These are phyloP conservation scores for Trametes meyenii DNA, from an alignment of 768 basidiomycete genomes.

Conservation along the genomic window DNA sequence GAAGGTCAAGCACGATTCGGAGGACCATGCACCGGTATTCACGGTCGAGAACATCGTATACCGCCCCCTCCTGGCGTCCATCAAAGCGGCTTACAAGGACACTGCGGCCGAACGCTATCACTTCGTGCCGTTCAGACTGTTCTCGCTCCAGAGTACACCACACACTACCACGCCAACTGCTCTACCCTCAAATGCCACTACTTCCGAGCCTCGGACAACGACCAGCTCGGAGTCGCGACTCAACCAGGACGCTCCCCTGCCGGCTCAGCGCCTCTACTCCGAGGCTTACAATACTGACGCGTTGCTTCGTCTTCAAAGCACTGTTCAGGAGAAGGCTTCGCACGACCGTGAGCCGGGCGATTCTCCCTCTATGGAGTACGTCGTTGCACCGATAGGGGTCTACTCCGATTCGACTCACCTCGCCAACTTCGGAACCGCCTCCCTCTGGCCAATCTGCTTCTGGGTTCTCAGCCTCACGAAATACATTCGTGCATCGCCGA, in stretches of 20 bases:
- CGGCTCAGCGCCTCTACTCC: conserved; percentile 18
- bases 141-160: not conserved
- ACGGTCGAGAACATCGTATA: not conserved
- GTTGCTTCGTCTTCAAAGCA: conserved; percentile 12
- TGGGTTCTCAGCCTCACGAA: no score
- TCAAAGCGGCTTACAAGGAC: not conserved
- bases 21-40: not conserved
- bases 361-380: conserved; percentile 8
- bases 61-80: not conserved
- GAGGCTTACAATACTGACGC: conserved; percentile 25
- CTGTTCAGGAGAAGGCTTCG: conserved; percentile 13
- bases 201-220: not conserved
- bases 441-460: no score
- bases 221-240: not conserved
- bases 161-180: not conserved
- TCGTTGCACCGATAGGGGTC: conserved; percentile 22
- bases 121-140: not conserved
- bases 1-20: not conserved
- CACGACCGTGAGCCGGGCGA: conserved; percentile 17
- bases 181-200: not conserved
- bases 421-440: conserved; percentile 27
- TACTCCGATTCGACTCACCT: conserved; percentile 34
- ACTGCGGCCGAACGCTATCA: not conserved
- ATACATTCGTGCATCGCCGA: no score
- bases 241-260: not conserved